phyloP scores from a whole-genome alignment of 768 basidiomycete species.

The Lepiota venenata region DNA sequence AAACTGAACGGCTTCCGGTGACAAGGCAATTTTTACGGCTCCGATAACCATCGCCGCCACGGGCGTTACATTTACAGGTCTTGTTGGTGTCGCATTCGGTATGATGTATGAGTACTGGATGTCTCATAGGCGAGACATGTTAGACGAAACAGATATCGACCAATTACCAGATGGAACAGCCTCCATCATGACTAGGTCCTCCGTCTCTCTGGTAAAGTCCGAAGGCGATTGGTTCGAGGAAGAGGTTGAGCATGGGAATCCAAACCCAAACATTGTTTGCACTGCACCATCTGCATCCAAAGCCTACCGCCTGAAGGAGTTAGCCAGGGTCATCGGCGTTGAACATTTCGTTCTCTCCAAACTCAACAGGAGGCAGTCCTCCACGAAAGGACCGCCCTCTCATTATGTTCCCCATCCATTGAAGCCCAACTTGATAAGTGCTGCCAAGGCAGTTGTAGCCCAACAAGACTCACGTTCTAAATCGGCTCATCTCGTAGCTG shows the following conservation, averaged over 20 bases:
- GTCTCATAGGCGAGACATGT: not conserved
- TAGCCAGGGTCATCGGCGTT: not conserved
- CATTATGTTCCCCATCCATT: not conserved
- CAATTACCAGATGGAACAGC: not conserved
- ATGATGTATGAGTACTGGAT: conserved; percentile 2
- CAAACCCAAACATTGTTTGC: not conserved
- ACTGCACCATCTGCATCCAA: not conserved
- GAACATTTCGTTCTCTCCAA: conserved; percentile 3
- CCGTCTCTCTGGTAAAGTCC: not conserved
- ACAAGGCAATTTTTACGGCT: not conserved
- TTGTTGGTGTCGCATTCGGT: not conserved
- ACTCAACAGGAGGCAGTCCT: not conserved
- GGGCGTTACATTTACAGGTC: not conserved
- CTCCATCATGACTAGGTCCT: not conserved
- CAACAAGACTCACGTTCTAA: not conserved
- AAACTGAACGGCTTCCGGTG: too few species aligned
- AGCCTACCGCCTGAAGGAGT: not conserved
- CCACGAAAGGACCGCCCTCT: not conserved
- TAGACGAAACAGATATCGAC: not conserved
- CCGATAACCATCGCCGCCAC: conserved; percentile 2
- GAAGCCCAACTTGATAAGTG: not conserved
- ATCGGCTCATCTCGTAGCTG: not conserved
- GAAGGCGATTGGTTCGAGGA: conserved; percentile 9
- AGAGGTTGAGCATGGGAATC: not conserved
- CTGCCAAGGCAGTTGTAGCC: not conserved